phyloP scores from a whole-genome alignment of 2,329 filamentous ascomycete species.

The Colletotrichum paranaense region DNA sequence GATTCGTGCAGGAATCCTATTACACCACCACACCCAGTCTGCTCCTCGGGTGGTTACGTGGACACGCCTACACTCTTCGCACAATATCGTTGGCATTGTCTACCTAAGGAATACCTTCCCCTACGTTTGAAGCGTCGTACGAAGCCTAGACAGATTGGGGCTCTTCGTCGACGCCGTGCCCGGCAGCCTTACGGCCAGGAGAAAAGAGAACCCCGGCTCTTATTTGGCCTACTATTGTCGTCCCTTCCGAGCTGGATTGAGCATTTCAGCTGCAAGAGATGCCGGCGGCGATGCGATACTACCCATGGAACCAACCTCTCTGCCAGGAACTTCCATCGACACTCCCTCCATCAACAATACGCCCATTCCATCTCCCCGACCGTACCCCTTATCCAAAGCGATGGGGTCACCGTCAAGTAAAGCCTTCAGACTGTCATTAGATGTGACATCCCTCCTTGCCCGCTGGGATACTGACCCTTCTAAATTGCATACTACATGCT shows the following conservation, averaged over 20 bases:
- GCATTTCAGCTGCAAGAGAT: conserved; percentile 2
- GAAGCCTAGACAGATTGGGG: background rate
- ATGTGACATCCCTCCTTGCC: conserved; percentile 1
- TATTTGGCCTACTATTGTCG: background rate
- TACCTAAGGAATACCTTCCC: no score
- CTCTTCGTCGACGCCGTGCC: conserved; percentile 1
- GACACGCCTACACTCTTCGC: background rate
- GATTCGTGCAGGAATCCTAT: background rate
- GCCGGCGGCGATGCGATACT: conserved; percentile 1
- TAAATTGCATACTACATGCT: background rate
- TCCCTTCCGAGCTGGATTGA: conserved; percentile 5
- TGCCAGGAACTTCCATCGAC: conserved; percentile 3
- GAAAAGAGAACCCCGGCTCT: conserved; percentile 4
- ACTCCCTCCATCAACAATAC: background rate
- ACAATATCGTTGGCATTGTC: background rate
- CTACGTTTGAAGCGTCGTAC: background rate
- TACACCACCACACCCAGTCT: background rate
- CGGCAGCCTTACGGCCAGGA: conserved; percentile 12
- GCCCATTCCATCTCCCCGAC: background rate
- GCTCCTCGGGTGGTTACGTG: background rate
- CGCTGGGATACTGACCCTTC: conserved; percentile 19
- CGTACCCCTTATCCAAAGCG: conserved; percentile 8
- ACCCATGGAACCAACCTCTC: background rate
- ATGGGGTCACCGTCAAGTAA: conserved; percentile 7
- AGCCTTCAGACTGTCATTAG: conserved; percentile 6